Evolutionary conservation across 73 alveolate genomes (phyloP).

Genomic region (Paraurostyla sp.): DNA sequence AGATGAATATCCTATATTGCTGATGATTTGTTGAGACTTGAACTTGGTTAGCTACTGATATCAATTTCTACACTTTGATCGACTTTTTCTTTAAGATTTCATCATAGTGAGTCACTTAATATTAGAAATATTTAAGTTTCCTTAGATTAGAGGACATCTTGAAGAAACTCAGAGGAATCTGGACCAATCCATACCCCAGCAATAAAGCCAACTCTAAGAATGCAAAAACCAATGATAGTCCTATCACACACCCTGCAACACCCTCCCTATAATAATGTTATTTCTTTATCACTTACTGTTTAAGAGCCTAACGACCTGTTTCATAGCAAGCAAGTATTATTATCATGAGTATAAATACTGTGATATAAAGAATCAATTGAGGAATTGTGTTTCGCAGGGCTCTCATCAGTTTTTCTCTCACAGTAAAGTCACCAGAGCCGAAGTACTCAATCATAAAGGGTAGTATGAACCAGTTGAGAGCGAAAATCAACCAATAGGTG

Average conservation of each 20-base stretch:
- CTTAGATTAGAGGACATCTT: slow-evolving; percentile 16
- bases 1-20: not conserved
- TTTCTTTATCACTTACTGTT: not conserved
- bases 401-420: slow-evolving; percentile 9
- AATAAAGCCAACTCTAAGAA: slow-evolving; percentile 15
- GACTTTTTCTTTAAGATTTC: not conserved
- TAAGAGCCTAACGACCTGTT: slow-evolving; percentile 10
- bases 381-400: slow-evolving; percentile 15
- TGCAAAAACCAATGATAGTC: slow-evolving; percentile 27
- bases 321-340: slow-evolving; percentile 22
- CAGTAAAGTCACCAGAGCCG: slow-evolving; percentile 47
- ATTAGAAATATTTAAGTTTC: not conserved
- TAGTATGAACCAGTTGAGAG: slow-evolving; percentile 29
- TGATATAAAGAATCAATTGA: not conserved
- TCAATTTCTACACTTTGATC: slow-evolving; percentile 10
- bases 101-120: slow-evolving; percentile 24
- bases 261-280: not conserved
- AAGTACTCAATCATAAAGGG: slow-evolving; percentile 47
- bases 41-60: slow-evolving; percentile 19
- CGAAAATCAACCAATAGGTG: slow-evolving; percentile 31
- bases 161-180: slow-evolving; percentile 11
- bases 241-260: slow-evolving; percentile 22
- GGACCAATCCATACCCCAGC: slow-evolving; percentile 53
- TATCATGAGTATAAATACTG: not conserved
- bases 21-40: not conserved